Conservation (phyloP, 495 filamentous ascomycete species). For the Trichoderma reesei region DNA sequence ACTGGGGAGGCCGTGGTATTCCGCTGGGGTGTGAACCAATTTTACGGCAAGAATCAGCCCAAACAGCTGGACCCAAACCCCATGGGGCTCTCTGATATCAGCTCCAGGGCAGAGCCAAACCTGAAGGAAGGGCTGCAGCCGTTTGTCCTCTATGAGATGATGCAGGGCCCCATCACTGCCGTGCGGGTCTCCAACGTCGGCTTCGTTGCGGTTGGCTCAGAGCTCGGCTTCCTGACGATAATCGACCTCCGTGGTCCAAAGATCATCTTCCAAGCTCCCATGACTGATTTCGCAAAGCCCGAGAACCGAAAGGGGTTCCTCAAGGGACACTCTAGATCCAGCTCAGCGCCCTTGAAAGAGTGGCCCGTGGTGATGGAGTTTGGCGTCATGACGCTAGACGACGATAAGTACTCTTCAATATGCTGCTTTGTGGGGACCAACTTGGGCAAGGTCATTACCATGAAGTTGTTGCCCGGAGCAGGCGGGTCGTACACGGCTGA, state of each 20-base stretch:
- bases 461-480: conserved; percentile 72
- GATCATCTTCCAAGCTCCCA: conserved; percentile 64
- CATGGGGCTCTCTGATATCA: conserved; percentile 60
- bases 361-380: conserved; percentile 78
- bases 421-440: conserved; percentile 86
- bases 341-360: conserved; percentile 45
- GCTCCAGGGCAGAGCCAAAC: conserved; percentile 62
- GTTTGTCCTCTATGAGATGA: conserved; percentile 67
- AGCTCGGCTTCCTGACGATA: conserved; percentile 66
- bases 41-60: conserved; percentile 40
- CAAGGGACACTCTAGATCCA: conserved; percentile 22
- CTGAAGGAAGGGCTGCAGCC: conserved; percentile 78
- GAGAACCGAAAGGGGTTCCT: conserved; percentile 64
- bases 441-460: conserved; percentile 69
- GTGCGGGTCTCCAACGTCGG: conserved; percentile 81
- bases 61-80: conserved; percentile 46
- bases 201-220: conserved; percentile 78
- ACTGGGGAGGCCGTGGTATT: conserved; percentile 81
- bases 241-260: conserved; percentile 82
- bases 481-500: conserved; percentile 60
- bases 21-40: conserved; percentile 71
- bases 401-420: conserved; percentile 89
- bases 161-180: conserved; percentile 66
- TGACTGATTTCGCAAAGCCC: conserved; percentile 57
- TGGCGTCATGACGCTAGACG: conserved; percentile 85